A percentile compares a stretch with the other conserved stretches of the same genome.
phyloP scores from a whole-genome alignment of 306 rosid species.

The Dicorynia guianensis region DNA sequence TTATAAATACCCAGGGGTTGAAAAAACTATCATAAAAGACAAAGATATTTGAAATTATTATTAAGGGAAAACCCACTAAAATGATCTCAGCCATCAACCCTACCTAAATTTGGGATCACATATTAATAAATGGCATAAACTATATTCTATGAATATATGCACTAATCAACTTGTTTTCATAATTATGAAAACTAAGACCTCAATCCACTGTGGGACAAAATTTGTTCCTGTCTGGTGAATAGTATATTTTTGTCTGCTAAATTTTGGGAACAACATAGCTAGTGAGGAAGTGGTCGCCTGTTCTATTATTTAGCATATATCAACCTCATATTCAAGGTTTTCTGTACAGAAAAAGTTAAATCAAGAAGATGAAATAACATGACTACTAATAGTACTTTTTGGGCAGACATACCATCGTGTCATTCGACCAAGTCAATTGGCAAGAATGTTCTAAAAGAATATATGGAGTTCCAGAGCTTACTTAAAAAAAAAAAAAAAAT shows the following conservation, averaged over 20 bases:
- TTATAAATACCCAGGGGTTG: conserved; percentile 36
- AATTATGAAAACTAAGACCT: conserved; percentile 38
- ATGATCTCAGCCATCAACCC: conserved; percentile 33
- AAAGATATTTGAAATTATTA: not conserved
- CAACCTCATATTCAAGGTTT: conserved; percentile 51
- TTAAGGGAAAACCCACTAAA: conserved; percentile 27
- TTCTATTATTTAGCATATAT: conserved; percentile 48
- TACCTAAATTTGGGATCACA: conserved; percentile 57
- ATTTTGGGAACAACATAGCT: conserved; percentile 50
- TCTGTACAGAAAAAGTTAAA: conserved; percentile 47
- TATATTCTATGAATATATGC: conserved; percentile 36
- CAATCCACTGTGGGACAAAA: conserved; percentile 34
- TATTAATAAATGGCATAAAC: conserved; percentile 36
- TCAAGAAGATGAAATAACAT: conserved; percentile 41
- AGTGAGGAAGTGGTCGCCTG: conserved; percentile 71
- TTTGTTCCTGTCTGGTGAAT: conserved; percentile 34
- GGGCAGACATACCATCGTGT: conserved; percentile 42
- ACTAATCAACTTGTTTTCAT: conserved; percentile 36
- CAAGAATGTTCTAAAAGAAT: conserved; percentile 64
- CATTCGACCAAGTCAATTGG: conserved; percentile 54
- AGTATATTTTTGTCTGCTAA: conserved; percentile 41
- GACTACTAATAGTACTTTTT: conserved; percentile 43
- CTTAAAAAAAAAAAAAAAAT: conserved; percentile 46
- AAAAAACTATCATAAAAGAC: conserved; percentile 39
- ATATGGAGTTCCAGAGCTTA: conserved; percentile 45